Evolutionary conservation across 768 basidiomycete genomes (phyloP).

Genomic region (Obba rivulosa): DNA sequence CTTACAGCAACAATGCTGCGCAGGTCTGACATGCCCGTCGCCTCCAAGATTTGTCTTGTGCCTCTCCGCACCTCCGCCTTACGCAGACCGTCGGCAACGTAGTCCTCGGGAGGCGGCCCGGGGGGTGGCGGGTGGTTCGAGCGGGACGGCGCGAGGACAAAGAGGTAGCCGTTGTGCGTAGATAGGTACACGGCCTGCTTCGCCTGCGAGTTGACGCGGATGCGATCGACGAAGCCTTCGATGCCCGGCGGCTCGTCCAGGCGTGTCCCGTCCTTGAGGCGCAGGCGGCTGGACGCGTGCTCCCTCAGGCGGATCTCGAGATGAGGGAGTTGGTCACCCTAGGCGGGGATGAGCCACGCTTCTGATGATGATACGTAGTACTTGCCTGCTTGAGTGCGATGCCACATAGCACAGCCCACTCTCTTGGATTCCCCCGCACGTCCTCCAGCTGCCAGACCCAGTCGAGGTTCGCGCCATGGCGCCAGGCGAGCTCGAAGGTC

Average conservation of each 20-base stretch:
- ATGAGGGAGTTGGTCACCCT: slow-evolving; percentile 41
- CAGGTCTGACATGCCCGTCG: slow-evolving; percentile 70
- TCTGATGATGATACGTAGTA: slow-evolving; percentile 2
- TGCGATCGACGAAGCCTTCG: slow-evolving; percentile 82
- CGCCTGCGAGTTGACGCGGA: slow-evolving; percentile 51
- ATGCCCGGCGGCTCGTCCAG: slow-evolving; percentile 74
- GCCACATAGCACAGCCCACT: slow-evolving; percentile 74
- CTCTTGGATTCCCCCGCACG: slow-evolving; percentile 51
- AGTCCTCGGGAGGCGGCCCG: slow-evolving; percentile 28
- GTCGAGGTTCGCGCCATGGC: slow-evolving; percentile 65
- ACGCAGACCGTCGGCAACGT: slow-evolving; percentile 29
- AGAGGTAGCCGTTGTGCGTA: slow-evolving; percentile 70
- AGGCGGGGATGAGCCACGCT: slow-evolving; percentile 4
- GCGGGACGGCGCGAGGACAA: slow-evolving; percentile 43
- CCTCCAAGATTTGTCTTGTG: slow-evolving; percentile 53
- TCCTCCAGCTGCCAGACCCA: slow-evolving; percentile 82
- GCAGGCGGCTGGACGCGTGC: slow-evolving; percentile 51
- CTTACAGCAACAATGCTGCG: slow-evolving; percentile 60
- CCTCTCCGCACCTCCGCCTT: slow-evolving; percentile 59
- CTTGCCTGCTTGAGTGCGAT: slow-evolving; percentile 67
- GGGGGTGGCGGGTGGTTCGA: slow-evolving; percentile 72
- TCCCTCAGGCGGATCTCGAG: slow-evolving; percentile 73
- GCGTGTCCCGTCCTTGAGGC: slow-evolving; percentile 38
- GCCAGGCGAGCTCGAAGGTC: slow-evolving; percentile 74
- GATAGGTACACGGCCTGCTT: slow-evolving; percentile 64